These are phyloP conservation scores for Oryza officinalis DNA, from an alignment of 176 grass and related monocot species.

Conservation along the genomic window DNA sequence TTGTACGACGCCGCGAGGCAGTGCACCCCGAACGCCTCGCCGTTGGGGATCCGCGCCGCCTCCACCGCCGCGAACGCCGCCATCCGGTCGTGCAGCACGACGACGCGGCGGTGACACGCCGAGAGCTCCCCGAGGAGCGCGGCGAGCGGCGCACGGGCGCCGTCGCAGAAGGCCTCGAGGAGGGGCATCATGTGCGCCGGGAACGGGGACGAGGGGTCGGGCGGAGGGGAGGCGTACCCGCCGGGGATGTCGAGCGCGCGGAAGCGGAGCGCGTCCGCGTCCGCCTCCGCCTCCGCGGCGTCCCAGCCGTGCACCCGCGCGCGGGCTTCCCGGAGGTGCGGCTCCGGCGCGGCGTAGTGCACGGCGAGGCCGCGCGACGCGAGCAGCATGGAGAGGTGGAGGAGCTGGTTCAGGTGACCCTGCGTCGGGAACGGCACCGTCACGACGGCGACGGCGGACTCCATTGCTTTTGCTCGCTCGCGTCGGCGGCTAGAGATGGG, in stretches of 20 bases:
- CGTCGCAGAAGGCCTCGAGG: slow-evolving; percentile 48
- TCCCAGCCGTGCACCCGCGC: slow-evolving; percentile 57
- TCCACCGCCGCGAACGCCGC: slow-evolving; percentile 54
- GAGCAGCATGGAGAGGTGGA: slow-evolving; percentile 68
- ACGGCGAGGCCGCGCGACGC: slow-evolving; percentile 48
- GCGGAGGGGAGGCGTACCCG: slow-evolving; percentile 36
- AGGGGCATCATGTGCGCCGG: slow-evolving; percentile 59
- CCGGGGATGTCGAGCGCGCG: slow-evolving; percentile 51
- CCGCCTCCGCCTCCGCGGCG: not conserved
- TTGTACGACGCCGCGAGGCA: slow-evolving; percentile 50
- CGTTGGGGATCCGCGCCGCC: slow-evolving; percentile 47
- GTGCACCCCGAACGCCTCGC: slow-evolving; percentile 49
- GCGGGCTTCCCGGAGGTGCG: slow-evolving; percentile 57
- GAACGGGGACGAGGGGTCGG: slow-evolving; percentile 45
- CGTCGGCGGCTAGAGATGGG: slow-evolving; percentile 3
- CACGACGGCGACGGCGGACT: slow-evolving; percentile 46
- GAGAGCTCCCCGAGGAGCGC: slow-evolving; percentile 43
- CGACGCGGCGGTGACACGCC: slow-evolving; percentile 32
- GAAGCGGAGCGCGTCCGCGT: slow-evolving; percentile 16
- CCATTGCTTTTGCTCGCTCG: slow-evolving; percentile 8
- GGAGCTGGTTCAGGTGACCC: slow-evolving; percentile 77
- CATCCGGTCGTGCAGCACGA: slow-evolving; percentile 61
- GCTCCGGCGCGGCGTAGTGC: slow-evolving; percentile 56
- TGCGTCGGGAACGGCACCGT: slow-evolving; percentile 64
- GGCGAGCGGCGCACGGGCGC: slow-evolving; percentile 28